Conservation (phyloP, 2,329 filamentous ascomycete species). For the Monosporascus sp. region DNA sequence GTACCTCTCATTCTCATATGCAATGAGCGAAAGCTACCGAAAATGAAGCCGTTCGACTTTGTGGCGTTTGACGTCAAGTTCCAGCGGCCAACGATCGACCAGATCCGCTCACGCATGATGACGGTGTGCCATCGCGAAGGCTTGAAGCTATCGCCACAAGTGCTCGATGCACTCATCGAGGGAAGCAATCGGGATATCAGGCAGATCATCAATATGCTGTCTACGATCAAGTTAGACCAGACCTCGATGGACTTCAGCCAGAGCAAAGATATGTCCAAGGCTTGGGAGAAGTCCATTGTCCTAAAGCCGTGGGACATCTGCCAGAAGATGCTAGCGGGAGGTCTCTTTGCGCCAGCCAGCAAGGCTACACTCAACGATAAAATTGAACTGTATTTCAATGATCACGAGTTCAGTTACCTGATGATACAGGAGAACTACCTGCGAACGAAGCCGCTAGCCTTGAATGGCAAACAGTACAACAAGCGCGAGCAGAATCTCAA, state of each 20-base stretch:
- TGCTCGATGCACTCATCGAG: constrained; percentile 91
- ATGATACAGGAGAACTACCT: constrained; percentile 99
- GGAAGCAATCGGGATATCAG: constrained; percentile 94
- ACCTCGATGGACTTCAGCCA: constrained; percentile 75
- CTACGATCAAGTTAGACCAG: constrained; percentile 86
- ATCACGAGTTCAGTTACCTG: constrained; percentile 93
- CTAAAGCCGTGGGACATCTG: constrained; percentile 98
- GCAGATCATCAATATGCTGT: constrained; percentile 98
- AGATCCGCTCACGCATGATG: constrained; percentile 86
- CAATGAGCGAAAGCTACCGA: constrained; percentile 86
- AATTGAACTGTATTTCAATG: constrained; percentile 98
- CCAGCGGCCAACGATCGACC: constrained; percentile 81
- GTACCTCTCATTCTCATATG: constrained; percentile 96
- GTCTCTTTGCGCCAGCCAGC: constrained; percentile 78
- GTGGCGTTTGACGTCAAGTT: constrained; percentile 83
- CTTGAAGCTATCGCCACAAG: constrained; percentile 74
- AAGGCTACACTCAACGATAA: constrained; percentile 92
- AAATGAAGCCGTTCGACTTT: constrained; percentile 97
- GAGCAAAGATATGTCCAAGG: constrained; percentile 90
- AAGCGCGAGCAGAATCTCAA: constrained; percentile 72
- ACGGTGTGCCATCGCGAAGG: constrained; percentile 93
- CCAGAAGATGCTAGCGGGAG: constrained; percentile 81
- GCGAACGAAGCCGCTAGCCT: constrained; percentile 66
- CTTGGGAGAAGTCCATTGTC: constrained; percentile 96
- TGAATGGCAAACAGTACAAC: constrained; percentile 52